Base-by-base conservation (phyloP, 768 basidiomycete species). In the Lyophyllum semitale region DNA sequence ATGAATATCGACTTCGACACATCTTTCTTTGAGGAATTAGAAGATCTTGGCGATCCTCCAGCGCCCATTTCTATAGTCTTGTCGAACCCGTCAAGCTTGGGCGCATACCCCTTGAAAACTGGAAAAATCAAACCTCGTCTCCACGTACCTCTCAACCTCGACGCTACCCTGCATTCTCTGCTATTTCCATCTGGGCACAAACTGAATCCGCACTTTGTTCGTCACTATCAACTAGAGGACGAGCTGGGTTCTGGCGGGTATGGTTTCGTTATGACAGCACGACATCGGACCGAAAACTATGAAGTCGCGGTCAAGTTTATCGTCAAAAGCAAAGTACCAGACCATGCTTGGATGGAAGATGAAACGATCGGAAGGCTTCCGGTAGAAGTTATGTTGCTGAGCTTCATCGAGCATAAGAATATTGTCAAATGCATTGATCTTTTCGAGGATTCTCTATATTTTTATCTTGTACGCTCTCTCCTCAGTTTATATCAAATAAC, bases 251-350 rank as follows among this genome's bases (percentile, higher is more conserved):
- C 87, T 9, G 95, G 95, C 41, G 95, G 95, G 17, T 98, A 95
- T 67, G 95, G 95, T 2, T 97, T 98, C 68, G 95, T 98, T 25
- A 91, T 96, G 82, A 89, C 89, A 2, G 94, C 93, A 9, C 72
- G 77, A 32, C 84, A 91, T 66, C 84, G 82, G 13, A 62, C 59
- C 27, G 77, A 81, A 43, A 77, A 78, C 0, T 69, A 75, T 54
- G 90, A 94, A 67, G 94, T 95, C 50, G 95, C 95, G 0, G 90
- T 97, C 71, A 98, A 98, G 73, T 97, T 98, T 69, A 94, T 98
- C 66, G 84, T 90, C 74, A 95, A 93, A 70, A 80, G 87, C 77
- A 80, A 83, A 64, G 77, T 87, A 25, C 80, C 81, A 17, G 76
- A 78, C 27, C 69, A 78, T 57, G 80, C 80, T 30, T 84, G 85